A percentile compares a stretch with the other conserved stretches of the same genome.
Evolutionary conservation across 352 stramenopile species (phyloP).

Genomic region (Globisporangium echinulatum): DNA sequence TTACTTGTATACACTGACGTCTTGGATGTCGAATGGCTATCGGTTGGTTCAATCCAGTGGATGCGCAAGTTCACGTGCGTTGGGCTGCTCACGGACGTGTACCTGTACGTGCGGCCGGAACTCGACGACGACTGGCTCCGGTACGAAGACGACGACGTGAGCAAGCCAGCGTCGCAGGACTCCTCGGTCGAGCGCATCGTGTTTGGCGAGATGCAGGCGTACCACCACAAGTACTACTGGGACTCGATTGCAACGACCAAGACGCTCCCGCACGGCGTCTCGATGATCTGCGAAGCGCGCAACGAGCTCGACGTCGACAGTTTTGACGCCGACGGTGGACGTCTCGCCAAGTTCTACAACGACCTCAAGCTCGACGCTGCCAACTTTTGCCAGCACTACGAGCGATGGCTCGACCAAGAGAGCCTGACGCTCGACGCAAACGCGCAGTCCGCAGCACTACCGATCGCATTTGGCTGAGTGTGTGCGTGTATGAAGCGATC

Average conservation of each 20-base stretch:
- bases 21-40: no score
- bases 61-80: constrained; percentile 83
- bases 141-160: constrained; percentile 77
- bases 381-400: constrained; percentile 78
- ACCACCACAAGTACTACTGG: constrained; percentile 83
- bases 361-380: constrained; percentile 61
- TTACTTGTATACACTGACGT: no score
- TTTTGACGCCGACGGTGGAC: constrained; percentile 61
- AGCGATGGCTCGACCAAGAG: constrained; percentile 18
- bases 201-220: constrained; percentile 83
- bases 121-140: constrained; percentile 78
- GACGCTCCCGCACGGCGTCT: constrained; percentile 34
- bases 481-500: neutral
- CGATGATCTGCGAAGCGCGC: constrained; percentile 47
- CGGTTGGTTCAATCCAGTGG: constrained; percentile 31
- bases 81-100: constrained; percentile 68
- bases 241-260: constrained; percentile 47
- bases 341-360: constrained; percentile 55
- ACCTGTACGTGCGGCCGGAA: constrained; percentile 68
- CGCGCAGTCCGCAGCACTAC: constrained; percentile 27
- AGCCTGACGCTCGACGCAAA: constrained; percentile 32
- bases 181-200: constrained; percentile 58
- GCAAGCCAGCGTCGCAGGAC: constrained; percentile 60
- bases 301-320: constrained; percentile 51
- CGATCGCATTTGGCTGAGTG: constrained; percentile 53